Evolutionary conservation across 163 green algal species (phyloP).

Genomic region (Chlamydomonas reinhardtii): DNA sequence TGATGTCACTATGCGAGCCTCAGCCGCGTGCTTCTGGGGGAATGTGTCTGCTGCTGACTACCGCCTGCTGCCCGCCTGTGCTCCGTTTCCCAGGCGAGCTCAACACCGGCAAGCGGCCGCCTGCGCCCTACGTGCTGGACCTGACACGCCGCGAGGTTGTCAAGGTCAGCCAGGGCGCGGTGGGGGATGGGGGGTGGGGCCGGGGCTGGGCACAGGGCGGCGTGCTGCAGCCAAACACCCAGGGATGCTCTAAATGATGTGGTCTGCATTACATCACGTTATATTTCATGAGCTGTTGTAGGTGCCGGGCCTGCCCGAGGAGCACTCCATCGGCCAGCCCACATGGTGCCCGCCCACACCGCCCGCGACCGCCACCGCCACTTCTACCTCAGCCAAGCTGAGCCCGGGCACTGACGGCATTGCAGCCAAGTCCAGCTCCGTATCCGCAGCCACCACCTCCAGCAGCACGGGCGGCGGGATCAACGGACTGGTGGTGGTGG

Average conservation of each 20-base stretch:
- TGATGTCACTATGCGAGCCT: too few species aligned
- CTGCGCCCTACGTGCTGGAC: conserved; percentile 86
- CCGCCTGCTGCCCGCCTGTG: too few species aligned
- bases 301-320: conserved; percentile 66
- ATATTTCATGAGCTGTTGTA: background rate
- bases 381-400: background rate
- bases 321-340: conserved; percentile 83
- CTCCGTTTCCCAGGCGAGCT: conserved; percentile 70
- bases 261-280: background rate
- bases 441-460: background rate
- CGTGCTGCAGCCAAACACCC: too few species aligned
- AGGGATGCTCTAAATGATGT: too few species aligned
- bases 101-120: conserved; percentile 81
- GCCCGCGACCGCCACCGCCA: background rate
- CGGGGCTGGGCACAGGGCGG: too few species aligned
- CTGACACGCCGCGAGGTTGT: conserved; percentile 26
- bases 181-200: too few species aligned
- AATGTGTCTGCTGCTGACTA: too few species aligned
- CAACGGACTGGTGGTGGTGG: conserved; percentile 77
- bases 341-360: conserved; percentile 70
- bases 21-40: too few species aligned
- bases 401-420: background rate
- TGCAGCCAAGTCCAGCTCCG: background rate
- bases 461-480: conserved; percentile 48
- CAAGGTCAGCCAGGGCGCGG: conserved; percentile 37